Evolutionary conservation across 2,329 filamentous ascomycete genomes (phyloP).

Genomic region (Fusarium ramigenum): DNA sequence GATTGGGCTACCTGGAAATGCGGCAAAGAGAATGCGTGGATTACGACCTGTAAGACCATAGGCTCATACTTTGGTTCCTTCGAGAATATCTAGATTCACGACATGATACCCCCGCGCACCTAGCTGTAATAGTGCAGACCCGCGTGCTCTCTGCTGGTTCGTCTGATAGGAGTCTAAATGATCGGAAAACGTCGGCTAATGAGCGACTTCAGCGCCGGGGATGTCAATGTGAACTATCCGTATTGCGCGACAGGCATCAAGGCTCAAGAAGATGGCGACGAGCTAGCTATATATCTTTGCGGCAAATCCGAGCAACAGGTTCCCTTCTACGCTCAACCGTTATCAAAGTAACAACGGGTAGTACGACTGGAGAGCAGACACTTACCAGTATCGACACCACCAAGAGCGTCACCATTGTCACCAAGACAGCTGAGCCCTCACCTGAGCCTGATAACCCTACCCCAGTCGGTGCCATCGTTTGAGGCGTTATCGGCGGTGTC

Average conservation of each 20-base stretch:
- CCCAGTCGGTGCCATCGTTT: not conserved
- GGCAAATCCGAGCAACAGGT: not conserved
- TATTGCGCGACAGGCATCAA: not conserved
- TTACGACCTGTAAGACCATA: not conserved
- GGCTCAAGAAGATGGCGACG: not conserved
- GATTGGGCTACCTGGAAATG: not conserved
- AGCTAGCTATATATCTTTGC: not conserved
- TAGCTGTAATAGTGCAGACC: not conserved
- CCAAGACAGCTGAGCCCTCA: not conserved
- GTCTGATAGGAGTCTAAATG: not conserved
- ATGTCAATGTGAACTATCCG: not conserved
- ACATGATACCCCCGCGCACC: not conserved
- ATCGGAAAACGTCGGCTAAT: fast-evolving
- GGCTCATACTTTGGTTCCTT: not conserved
- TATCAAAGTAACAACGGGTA: not conserved
- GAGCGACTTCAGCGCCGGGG: not conserved
- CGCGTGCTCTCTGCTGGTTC: not conserved
- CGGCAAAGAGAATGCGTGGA: not conserved
- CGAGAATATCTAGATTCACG: not conserved
- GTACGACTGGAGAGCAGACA: not conserved
- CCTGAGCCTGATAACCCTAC: fast-evolving
- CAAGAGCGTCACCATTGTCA: fast-evolving
- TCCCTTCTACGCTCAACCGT: not conserved
- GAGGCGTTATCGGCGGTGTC: not conserved
- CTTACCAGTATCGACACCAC: not conserved